phyloP scores from a whole-genome alignment of 257 asterid genomes.

The Solanum bulbocastanum region DNA sequence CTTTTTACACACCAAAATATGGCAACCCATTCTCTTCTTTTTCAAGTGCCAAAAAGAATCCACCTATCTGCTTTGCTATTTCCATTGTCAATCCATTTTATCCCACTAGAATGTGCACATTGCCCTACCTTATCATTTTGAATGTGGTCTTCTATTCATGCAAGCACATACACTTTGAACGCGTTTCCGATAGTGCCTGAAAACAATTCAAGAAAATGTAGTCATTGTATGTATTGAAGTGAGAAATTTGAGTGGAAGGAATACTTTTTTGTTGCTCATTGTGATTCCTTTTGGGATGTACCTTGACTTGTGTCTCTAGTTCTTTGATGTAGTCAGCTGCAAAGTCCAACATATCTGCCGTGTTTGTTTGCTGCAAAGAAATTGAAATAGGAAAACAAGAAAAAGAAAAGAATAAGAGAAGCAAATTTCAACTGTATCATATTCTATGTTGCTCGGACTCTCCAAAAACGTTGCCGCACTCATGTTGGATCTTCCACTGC shows the following conservation, averaged over 20 bases:
- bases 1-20: not conserved
- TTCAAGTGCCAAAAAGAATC: not conserved
- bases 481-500: not conserved
- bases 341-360: conserved; percentile 90
- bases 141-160: conserved; percentile 11
- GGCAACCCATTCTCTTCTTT: not conserved
- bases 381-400: not conserved
- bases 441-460: not conserved
- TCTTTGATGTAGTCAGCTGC: conserved; percentile 91
- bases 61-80: not conserved
- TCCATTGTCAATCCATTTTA: not conserved
- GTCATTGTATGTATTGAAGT: not conserved
- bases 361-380: conserved; percentile 67
- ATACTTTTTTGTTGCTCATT: not conserved
- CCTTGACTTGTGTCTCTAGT: conserved; percentile 71
- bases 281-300: not conserved
- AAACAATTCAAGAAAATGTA: not conserved
- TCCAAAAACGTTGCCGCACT: not conserved
- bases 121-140: conserved; percentile 10
- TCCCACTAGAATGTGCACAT: not conserved
- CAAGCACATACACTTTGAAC: conserved; percentile 53
- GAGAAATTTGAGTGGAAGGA: not conserved
- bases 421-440: not conserved
- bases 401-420: not conserved
- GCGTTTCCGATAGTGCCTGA: conserved; percentile 49